Evolutionary conservation across 495 filamentous ascomycete genomes (phyloP), one percentile per base, ranked within the genome.

Genomic region (Neurospora sp.): DNA sequence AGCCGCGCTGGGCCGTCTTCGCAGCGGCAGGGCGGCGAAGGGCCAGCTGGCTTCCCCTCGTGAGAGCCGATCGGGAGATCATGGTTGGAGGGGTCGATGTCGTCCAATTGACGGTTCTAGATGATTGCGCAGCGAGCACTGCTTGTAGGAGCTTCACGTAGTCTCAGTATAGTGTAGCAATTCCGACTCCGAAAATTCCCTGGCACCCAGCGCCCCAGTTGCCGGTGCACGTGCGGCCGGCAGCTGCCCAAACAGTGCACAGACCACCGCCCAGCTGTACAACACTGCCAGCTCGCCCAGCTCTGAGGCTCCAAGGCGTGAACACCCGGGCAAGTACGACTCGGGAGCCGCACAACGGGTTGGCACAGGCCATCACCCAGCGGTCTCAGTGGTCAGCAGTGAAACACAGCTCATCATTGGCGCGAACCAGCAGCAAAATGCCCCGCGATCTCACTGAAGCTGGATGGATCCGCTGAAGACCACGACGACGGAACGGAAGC

Each of bases 41-140:
- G 82, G 91, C 90, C 84, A 91, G 90, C 86, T 89, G 90, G 83
- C 91, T 92, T 85, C 89, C 89, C 83, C 91, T 90, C 83, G 90
- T 86, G 82, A 95, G 84, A 84, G 90, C 87, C 83, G 92, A 90
- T 86, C 91, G 90, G 83, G 91, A 92, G 85, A 96, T 86, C 94
- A 97, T 97, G 82, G 85, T 91, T 77, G 86, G 83, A 84, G 85
- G 83, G 84, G 73, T 75, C 77, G 80, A 76, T 81, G 84, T 83
- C 80, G 81, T 82, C 54, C 81, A 82, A 85, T 85, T 83, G 83
- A 79, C 83, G 76, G 76, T 85, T 74, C 54, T 69, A 71, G 72
- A 76, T 71, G 79, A 80, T 80, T 80, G 83, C 83, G 78, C 82
- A 74, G 74, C 78, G 73, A 73, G 74, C 23, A 70, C 66, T 69